Percentiles rank a stretch among this genome's conserved stretches.
Evolutionary conservation across 108 stramenopile species (phyloP).

Genomic region (Seminavis robusta): DNA sequence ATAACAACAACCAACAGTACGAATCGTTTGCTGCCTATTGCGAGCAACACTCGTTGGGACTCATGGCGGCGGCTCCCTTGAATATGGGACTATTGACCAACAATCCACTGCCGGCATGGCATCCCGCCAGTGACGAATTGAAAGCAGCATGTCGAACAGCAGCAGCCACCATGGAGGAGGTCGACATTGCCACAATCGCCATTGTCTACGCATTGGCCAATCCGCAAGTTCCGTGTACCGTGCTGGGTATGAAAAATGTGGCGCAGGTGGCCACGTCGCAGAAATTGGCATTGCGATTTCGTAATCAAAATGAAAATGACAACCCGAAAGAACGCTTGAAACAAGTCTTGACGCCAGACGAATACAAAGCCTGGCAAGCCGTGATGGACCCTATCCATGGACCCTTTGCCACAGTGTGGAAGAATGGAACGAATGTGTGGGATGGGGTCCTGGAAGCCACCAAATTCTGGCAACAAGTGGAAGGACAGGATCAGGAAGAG

Average conservation of each 20-base stretch:
- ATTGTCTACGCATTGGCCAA: constrained; percentile 58
- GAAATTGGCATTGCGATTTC: constrained; percentile 50
- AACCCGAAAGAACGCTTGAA: constrained; percentile 22
- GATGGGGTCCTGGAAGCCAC: constrained; percentile 55
- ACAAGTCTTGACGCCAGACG: constrained; percentile 35
- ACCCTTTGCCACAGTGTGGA: constrained; percentile 66
- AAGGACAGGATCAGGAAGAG: not conserved
- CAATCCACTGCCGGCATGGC: constrained; percentile 64
- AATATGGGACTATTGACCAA: constrained; percentile 86
- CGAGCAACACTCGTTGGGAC: constrained; percentile 23
- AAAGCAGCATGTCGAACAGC: constrained; percentile 66
- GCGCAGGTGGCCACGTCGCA: constrained; percentile 56
- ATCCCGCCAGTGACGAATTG: constrained; percentile 66
- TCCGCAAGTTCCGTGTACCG: constrained; percentile 64
- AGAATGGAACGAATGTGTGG: constrained; percentile 46
- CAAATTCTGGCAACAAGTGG: constrained; percentile 48
- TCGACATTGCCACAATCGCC: constrained; percentile 64
- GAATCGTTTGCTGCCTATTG: constrained; percentile 55
- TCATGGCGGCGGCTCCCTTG: constrained; percentile 81
- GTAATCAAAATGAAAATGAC: constrained; percentile 7
- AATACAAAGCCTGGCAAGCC: constrained; percentile 20
- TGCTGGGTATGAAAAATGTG: constrained; percentile 71
- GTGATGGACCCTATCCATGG: constrained; percentile 46
- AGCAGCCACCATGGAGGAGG: constrained; percentile 15
- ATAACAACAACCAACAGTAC: not conserved